Evolutionary conservation across 768 basidiomycete genomes (phyloP), one percentile per base, ranked within the genome.

Genomic region (Lactifluus hygrophoroides): DNA sequence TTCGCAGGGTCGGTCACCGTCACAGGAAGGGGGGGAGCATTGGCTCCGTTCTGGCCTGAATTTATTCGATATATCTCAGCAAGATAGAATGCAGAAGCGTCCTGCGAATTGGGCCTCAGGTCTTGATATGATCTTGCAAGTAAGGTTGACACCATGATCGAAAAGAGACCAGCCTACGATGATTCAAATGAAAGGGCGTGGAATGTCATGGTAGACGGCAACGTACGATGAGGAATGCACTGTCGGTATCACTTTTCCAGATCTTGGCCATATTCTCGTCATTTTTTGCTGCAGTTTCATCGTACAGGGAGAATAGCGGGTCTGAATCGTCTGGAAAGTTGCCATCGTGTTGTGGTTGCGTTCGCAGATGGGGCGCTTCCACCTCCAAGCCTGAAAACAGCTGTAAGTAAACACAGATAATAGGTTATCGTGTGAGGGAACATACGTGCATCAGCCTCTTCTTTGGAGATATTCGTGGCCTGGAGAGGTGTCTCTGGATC

Each of bases 51-150:
- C 13, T 30, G 25, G 28, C 30, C 42, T 14, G 45, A 38, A 45
- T 45, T 43, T 6, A 47, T 23, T 32, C 19, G 28, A 44, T 53
- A 53, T 6, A 58, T 46, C 27, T 48, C 51, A 44, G 16, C 14
- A 21, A 53, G 57, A 17, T 52, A 58, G 32, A 53, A 58, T 7
- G 57, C 51, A 2, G 57, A 42, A 45, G 48, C 51, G 13, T 53
- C 57, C 32, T 58, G 51, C n/a, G 57, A 53, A 27, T 38, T 51
- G 2, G 4, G 21, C 23, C 17, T 21, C 21, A 51, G 51, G 10
- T 23, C 28, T 25, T 38, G 51, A 17, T 40, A 27, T 10, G 51
- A 40, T 17, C 23, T 27, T n/a, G n/a, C 51, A 19, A 40, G 51
- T 16, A 40, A n/a, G n/a, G n/a, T n/a, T 25, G 23, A 1, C 38